These are phyloP conservation scores for Colletotrichum sp. DNA, from an alignment of 2,329 filamentous ascomycete species.

Conservation along the genomic window DNA sequence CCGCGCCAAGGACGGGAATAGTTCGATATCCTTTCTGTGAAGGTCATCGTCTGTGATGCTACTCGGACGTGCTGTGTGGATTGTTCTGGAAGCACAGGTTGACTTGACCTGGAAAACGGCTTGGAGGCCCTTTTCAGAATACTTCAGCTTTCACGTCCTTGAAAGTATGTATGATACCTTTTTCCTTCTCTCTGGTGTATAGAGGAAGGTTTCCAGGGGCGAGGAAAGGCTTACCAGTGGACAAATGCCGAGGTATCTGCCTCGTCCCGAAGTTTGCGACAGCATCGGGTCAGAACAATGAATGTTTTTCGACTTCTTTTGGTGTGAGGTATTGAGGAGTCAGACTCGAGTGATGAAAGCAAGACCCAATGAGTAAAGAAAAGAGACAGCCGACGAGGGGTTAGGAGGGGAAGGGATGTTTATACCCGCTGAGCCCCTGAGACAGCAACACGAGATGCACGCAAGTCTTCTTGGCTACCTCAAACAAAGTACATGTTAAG, in stretches of 20 bases:
- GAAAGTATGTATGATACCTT: background rate
- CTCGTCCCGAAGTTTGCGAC: background rate
- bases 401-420: background rate
- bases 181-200: rapidly evolving
- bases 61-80: rapidly evolving
- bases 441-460: background rate
- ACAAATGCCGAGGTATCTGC: background rate
- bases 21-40: background rate
- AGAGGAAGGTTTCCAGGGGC: background rate
- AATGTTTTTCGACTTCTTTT: background rate
- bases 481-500: background rate
- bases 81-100: background rate
- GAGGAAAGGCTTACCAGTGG: background rate
- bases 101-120: background rate
- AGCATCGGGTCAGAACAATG: background rate
- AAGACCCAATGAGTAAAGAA: background rate
- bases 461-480: background rate
- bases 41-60: background rate
- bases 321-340: rapidly evolving
- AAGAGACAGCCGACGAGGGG: rapidly evolving
- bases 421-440: background rate
- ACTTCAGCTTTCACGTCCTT: background rate
- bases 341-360: background rate
- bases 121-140: rapidly evolving
- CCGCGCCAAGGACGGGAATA: rapidly evolving